Conservation (phyloP, 208 protist genomes). For the Crithidia expoeki region DNA sequence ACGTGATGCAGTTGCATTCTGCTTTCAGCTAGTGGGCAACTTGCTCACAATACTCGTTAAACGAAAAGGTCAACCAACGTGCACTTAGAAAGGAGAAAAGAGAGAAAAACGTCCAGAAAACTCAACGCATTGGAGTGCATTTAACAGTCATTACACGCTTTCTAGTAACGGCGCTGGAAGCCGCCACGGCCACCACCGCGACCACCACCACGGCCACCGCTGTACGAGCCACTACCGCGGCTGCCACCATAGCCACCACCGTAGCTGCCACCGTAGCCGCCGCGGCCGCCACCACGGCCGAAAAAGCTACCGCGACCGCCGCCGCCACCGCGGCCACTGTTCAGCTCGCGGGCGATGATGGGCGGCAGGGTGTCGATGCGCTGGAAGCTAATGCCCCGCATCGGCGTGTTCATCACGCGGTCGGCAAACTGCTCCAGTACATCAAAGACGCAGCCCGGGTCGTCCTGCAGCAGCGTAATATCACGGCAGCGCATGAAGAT, state of each 20-base stretch:
- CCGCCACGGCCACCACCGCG: slow-evolving; percentile 32
- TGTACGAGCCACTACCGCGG: slow-evolving; percentile 19
- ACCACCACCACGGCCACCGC: slow-evolving; percentile 20
- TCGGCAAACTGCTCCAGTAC: slow-evolving; percentile 76
- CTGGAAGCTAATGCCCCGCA: slow-evolving; percentile 72
- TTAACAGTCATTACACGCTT: neutral
- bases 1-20: no score
- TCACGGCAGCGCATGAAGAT: slow-evolving; percentile 81
- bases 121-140: neutral
- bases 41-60: no score
- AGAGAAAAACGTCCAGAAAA: no score
- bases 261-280: slow-evolving; percentile 24
- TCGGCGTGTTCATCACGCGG: slow-evolving; percentile 54
- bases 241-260: slow-evolving; percentile 30
- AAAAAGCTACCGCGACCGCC: slow-evolving; percentile 32
- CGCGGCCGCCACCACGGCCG: slow-evolving; percentile 28
- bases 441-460: slow-evolving; percentile 88
- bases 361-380: slow-evolving; percentile 81
- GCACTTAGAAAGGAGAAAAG: no score
- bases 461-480: slow-evolving; percentile 88
- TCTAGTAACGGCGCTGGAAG: slow-evolving; percentile 34
- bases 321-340: slow-evolving; percentile 46
- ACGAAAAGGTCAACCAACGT: no score
- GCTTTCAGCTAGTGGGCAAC: no score
- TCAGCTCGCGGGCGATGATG: slow-evolving; percentile 84